phyloP scores from a whole-genome alignment of 179 eudicot genomes.

The Silene coronaria region DNA sequence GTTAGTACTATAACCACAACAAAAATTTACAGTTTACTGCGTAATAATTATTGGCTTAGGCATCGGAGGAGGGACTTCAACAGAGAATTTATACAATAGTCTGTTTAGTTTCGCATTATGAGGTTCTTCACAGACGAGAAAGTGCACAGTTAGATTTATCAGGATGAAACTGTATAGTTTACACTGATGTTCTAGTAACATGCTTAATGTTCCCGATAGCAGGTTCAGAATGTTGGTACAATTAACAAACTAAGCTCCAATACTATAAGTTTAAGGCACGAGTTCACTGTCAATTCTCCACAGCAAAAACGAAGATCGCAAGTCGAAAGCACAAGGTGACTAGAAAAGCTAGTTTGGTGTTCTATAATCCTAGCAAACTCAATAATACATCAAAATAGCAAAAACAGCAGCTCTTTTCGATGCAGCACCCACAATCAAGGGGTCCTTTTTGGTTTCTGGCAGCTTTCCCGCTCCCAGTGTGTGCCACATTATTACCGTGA shows the following conservation, averaged over 20 bases:
- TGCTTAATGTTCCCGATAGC: not conserved
- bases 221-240: constrained; percentile 1
- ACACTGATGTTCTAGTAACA: not conserved
- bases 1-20: too few relatives aligned
- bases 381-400: constrained; percentile 24
- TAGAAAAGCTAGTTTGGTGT: constrained; percentile 4
- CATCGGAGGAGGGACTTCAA: too few relatives aligned
- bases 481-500: constrained; percentile 24
- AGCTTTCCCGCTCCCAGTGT: not conserved
- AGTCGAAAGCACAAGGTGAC: not conserved
- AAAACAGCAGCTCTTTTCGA: constrained; percentile 12
- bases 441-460: not conserved
- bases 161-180: not conserved
- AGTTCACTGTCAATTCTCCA: not conserved
- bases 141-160: not conserved
- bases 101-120: too few relatives aligned
- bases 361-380: constrained; percentile 21
- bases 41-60: too few relatives aligned
- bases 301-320: not conserved
- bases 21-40: too few relatives aligned
- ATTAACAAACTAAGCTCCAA: constrained; percentile 11
- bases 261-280: not conserved
- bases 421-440: not conserved
- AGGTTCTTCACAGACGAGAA: too few relatives aligned
- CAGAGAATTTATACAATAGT: too few relatives aligned